Base-by-base conservation (phyloP, 2,329 filamentous ascomycete species). In the Seiridium unicorne region DNA sequence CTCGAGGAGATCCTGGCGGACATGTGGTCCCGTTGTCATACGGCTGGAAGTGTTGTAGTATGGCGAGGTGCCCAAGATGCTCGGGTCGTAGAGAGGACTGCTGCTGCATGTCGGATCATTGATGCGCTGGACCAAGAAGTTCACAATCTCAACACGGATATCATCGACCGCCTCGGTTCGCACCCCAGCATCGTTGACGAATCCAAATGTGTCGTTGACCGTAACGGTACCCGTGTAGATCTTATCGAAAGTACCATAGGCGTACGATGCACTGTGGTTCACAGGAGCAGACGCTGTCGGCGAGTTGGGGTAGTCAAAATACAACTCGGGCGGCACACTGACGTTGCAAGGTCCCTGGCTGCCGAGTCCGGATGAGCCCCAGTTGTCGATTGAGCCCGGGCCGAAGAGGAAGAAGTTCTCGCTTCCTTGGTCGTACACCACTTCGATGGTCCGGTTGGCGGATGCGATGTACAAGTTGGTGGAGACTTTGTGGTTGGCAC, bases 1-100 rank as follows among this genome's bases (percentile, higher is more conserved):
- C 35, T 72, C 62, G 10, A 70, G 69, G 2, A 75, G 68, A 51
- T 73, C 66, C 51, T 72, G 68, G 36, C 73, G 68, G 58, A 75
- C 64, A 4, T 66, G 66, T 0, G 73, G 72, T 3, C 70, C 69
- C 2, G 63, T 55, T 3, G 64, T 70, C 26, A 44, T 42, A 44
- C 53, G 48, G 9, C n/a, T 32, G 13, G 57, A 44, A 57, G 35
- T 62, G 36, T 65, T 65, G 58, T 65, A 69, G 44, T 62, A 64
- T 5, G 69, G 66, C 9, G 72, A 62, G 5, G 68, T 60, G 32
- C 73, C 72, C 10, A 75, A 47, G 49, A 75, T 74, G 18, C 63
- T 65, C n/a, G 66, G 59, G 44, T 72, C 70, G 60, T 72, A 72
- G 31, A 48, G 60, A 4, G 55, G 55, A n/a, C 58, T 54, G n/a